Base-by-base conservation (phyloP, 306 rosid species). In the Lotus japonicus region DNA sequence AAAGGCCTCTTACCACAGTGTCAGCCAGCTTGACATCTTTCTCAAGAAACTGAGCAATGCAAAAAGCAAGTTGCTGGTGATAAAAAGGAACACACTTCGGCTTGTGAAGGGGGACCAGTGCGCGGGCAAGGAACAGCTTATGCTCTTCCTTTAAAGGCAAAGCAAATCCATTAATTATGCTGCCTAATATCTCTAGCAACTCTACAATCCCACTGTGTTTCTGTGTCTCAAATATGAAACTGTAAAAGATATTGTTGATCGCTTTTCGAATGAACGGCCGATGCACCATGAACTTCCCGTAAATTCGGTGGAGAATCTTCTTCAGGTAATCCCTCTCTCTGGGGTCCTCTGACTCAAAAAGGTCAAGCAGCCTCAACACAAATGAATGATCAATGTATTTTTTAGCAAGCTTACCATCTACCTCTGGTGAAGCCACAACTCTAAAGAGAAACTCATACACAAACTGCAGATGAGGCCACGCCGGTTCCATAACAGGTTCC, bases 121-220 rank as follows among this genome's bases (percentile, higher is more conserved):
- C 84, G 0, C 83, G 91, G 52, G 70, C 83, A 51, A 86, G 91
- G 77, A 86, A 86, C 60, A 86, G 70, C 78, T 83, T 86, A 80
- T 86, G 91, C 80, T 86, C 91, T 77, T 83, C 91, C 81, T 83
- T 86, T 67, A 86, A 83, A 62, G 91, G 88, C 75, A 86, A 73
- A 70, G 88, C 88, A 55, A 86, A 85, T 12, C 90, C 90, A 53
- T 85, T 85, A 46, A 85, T 78, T 46, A 85, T 80, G 70, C 90
- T 85, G 57, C 87, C 90, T 59, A 85, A 66, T 58, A 85, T 85
- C 74, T 85, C 90, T 26, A 85, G 79, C 87, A 85, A 64, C 72
- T 85, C 90, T 1, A 87, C 85, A 36, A 85, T 77, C 39, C 90
- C 90, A 66, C 68, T 82, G 79, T 85, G 85, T 76, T 73, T 85